Evolutionary conservation across 1,284 basidiomycete genomes (phyloP).

Genomic region (Moesziomyces antarcticus): DNA sequence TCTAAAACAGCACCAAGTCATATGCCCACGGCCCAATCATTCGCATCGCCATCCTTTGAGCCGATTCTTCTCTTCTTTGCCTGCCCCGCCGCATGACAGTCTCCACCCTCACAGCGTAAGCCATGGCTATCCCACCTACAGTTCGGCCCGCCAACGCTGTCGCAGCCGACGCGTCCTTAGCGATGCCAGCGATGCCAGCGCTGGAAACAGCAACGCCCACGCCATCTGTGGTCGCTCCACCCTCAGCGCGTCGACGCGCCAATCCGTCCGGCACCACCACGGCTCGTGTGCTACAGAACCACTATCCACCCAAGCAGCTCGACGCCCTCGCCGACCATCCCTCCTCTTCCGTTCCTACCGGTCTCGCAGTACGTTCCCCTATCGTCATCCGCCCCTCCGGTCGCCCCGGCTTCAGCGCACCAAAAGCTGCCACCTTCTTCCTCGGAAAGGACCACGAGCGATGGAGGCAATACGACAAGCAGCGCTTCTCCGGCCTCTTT

Average conservation of each 20-base stretch:
- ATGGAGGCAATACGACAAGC: constrained; percentile 57
- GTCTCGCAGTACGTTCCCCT: constrained; percentile 26
- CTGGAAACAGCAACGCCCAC: constrained; percentile 15
- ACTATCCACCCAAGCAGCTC: constrained; percentile 37
- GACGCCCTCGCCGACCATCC: constrained; percentile 8
- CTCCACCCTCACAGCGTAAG: neutral
- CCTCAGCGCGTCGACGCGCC: constrained; percentile 6
- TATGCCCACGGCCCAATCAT: too few relatives aligned
- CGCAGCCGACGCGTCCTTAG: constrained; percentile 5
- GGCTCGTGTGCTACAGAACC: constrained; percentile 28
- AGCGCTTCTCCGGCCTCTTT: constrained; percentile 41
- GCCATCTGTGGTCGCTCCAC: constrained; percentile 13
- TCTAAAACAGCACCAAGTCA: too few relatives aligned
- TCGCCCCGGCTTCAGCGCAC: constrained; percentile 42
- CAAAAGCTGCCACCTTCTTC: constrained; percentile 59
- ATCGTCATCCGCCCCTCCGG: constrained; percentile 47
- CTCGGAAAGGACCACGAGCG: constrained; percentile 65
- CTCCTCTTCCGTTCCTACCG: constrained; percentile 7
- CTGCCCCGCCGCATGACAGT: too few relatives aligned
- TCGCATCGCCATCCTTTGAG: too few relatives aligned
- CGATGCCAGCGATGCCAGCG: neutral
- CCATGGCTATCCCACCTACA: constrained; percentile 25
- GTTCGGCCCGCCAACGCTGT: constrained; percentile 2
- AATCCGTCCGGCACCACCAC: constrained; percentile 7
- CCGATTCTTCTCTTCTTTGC: too few relatives aligned